Percentiles rank a stretch among this genome's conserved stretches.
These are phyloP conservation scores for Anthostomella pinea DNA, from an alignment of 2,329 filamentous ascomycete species.

Conservation along the genomic window DNA sequence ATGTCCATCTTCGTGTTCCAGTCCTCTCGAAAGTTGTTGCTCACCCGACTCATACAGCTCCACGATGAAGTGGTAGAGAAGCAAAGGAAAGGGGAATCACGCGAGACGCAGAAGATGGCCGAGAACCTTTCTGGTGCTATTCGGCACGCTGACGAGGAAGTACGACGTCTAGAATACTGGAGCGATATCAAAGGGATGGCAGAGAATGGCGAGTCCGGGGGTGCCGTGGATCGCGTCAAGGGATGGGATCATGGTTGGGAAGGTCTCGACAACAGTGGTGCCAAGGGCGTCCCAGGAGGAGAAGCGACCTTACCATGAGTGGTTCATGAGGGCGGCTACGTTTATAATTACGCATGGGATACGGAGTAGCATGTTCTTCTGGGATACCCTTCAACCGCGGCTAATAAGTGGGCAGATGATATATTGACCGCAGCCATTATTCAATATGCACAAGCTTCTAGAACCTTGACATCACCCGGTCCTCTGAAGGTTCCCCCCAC, in stretches of 20 bases:
- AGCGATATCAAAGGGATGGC: constrained; percentile 75
- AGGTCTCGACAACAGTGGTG: constrained; percentile 53
- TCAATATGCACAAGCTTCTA: too few relatives aligned
- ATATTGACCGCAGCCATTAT: too few relatives aligned
- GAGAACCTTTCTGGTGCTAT: constrained; percentile 72
- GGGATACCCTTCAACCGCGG: constrained; percentile 9
- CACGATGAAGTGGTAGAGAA: constrained; percentile 46
- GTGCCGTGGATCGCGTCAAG: constrained; percentile 41
- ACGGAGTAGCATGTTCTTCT: constrained; percentile 8
- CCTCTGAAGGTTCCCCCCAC: too few relatives aligned
- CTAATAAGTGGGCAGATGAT: constrained; percentile 2
- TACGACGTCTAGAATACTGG: constrained; percentile 82
- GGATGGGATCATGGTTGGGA: constrained; percentile 47
- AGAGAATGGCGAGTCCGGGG: constrained; percentile 45
- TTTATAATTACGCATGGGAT: constrained; percentile 7
- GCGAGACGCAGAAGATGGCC: constrained; percentile 43
- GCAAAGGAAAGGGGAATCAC: constrained; percentile 22
- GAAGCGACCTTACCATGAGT: constrained; percentile 18
- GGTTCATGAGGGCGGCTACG: constrained; percentile 1
- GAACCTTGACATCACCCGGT: too few relatives aligned
- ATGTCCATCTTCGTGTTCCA: constrained; percentile 90
- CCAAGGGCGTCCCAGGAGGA: constrained; percentile 19
- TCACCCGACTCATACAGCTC: constrained; percentile 65
- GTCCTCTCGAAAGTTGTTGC: constrained; percentile 73
- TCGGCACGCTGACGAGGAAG: constrained; percentile 74